Percentiles rank a stretch among this genome's conserved stretches.
Conservation (phyloP, 495 filamentous ascomycete genomes). For the Jackrogersella minutella region DNA sequence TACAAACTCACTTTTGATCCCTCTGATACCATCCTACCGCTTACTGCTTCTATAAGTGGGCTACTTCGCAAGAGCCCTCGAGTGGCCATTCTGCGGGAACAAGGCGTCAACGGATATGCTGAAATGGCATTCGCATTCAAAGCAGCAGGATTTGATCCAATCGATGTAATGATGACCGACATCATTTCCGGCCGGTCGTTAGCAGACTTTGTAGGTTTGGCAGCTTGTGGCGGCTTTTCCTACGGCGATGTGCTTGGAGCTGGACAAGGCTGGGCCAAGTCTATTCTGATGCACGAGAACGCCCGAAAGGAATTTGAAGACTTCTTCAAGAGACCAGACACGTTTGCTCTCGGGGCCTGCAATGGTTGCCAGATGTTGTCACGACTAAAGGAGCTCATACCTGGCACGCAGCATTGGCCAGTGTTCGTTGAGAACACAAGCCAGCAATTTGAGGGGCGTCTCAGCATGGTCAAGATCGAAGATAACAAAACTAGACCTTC, state of each 20-base stretch:
- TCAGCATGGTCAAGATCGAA: conserved; percentile 87
- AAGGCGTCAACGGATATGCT: conserved; percentile 92
- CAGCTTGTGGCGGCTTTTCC: conserved; percentile 95
- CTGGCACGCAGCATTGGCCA: conserved; percentile 86
- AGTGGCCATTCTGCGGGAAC: conserved; percentile 93
- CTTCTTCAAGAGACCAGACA: conserved; percentile 90
- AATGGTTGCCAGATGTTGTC: conserved; percentile 98
- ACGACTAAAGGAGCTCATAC: conserved; percentile 82
- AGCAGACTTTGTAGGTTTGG: conserved; percentile 82
- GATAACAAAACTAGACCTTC: conserved; percentile 64
- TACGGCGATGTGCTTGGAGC: conserved; percentile 97
- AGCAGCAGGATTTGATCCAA: conserved; percentile 85
- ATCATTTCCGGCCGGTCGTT: conserved; percentile 82
- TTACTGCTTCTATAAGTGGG: conserved; percentile 73
- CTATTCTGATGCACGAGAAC: conserved; percentile 82
- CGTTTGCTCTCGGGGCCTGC: conserved; percentile 94
- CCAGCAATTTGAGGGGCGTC: conserved; percentile 92
- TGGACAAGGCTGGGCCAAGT: conserved; percentile 96
- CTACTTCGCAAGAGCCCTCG: conserved; percentile 77
- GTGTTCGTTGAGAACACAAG: conserved; percentile 84
- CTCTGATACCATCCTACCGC: conserved; percentile 72
- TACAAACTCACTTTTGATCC: conserved; percentile 88
- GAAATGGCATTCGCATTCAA: conserved; percentile 98
- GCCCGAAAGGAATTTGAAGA: conserved; percentile 76
- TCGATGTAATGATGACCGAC: conserved; percentile 98